These are phyloP conservation scores for Cucumis hystrix DNA, from an alignment of 306 rosid species.

Conservation along the genomic window DNA sequence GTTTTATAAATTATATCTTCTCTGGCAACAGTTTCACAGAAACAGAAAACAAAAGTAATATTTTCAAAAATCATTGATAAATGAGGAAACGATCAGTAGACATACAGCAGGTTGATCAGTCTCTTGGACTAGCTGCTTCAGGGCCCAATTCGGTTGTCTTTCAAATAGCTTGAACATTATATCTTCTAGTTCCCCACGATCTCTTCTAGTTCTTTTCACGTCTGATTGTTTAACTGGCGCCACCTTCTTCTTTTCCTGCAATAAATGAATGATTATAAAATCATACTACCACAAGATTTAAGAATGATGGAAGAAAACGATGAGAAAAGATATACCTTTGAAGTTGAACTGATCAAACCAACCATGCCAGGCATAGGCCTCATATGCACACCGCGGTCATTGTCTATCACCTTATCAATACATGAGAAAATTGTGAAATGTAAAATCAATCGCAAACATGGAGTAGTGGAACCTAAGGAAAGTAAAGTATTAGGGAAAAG, in stretches of 20 bases:
- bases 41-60: not conserved
- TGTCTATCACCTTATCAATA: slow-evolving; percentile 61
- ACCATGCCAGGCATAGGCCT: slow-evolving; percentile 98
- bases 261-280: slow-evolving; percentile 8
- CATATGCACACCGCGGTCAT: slow-evolving; percentile 87
- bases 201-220: slow-evolving; percentile 89
- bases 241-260: slow-evolving; percentile 76
- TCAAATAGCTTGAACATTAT: slow-evolving; percentile 96
- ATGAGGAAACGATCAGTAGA: not conserved
- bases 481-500: not conserved
- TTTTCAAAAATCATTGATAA: not conserved
- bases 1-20: not conserved
- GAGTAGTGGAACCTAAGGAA: not conserved
- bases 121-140: slow-evolving; percentile 96
- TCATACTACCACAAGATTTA: not conserved
- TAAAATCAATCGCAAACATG: not conserved
- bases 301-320: not conserved
- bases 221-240: slow-evolving; percentile 82
- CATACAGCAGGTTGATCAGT: slow-evolving; percentile 96
- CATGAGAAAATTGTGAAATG: slow-evolving; percentile 16
- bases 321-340: slow-evolving; percentile 50
- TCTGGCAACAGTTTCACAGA: not conserved
- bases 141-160: slow-evolving; percentile 97
- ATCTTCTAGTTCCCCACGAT: slow-evolving; percentile 93
- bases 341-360: slow-evolving; percentile 65